Conservation (phyloP, 352 stramenopile genomes). For the Phytophthora meadii region DNA sequence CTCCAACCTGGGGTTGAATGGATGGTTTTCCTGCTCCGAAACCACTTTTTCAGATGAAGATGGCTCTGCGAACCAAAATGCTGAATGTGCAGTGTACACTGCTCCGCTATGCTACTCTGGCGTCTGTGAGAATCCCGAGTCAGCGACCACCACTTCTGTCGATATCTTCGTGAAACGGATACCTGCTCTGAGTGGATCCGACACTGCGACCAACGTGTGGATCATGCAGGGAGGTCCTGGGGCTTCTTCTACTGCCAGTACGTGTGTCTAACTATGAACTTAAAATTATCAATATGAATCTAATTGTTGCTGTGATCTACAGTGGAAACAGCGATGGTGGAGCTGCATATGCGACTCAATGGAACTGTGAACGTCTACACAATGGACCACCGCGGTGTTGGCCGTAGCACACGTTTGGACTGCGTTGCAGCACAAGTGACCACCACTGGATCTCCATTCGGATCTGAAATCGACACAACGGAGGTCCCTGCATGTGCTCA, state of each 20-base stretch:
- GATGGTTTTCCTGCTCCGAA: conserved; percentile 42
- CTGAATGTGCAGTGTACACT: conserved; percentile 43
- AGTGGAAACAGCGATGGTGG: conserved; percentile 53
- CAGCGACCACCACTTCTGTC: conserved; percentile 17
- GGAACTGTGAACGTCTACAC: conserved; percentile 60
- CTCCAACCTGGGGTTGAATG: conserved; percentile 22
- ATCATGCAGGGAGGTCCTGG: conserved; percentile 49
- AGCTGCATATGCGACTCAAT: conserved; percentile 29
- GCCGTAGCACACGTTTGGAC: conserved; percentile 42
- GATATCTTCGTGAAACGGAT: conserved; percentile 53
- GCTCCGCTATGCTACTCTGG: conserved; percentile 44
- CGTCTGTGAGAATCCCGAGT: conserved; percentile 23
- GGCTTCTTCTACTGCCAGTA: conserved; percentile 44
- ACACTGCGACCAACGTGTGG: conserved; percentile 42
- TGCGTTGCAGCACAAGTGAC: conserved; percentile 46
- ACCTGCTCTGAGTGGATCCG: conserved; percentile 11
- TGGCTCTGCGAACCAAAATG: conserved; percentile 4
- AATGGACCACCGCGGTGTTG: conserved; percentile 56
- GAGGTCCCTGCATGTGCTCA: conserved; percentile 46
- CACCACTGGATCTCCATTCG: conserved; percentile 40
- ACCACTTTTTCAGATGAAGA: conserved; percentile 34
- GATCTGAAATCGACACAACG: conserved; percentile 18
- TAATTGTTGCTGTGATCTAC: background rate
- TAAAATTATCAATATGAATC: no score
- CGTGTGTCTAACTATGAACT: background rate